A percentile compares a stretch with the other conserved stretches of the same genome.
phyloP scores from a whole-genome alignment of 1,284 basidiomycete species.

The Heterobasidion occidentale region DNA sequence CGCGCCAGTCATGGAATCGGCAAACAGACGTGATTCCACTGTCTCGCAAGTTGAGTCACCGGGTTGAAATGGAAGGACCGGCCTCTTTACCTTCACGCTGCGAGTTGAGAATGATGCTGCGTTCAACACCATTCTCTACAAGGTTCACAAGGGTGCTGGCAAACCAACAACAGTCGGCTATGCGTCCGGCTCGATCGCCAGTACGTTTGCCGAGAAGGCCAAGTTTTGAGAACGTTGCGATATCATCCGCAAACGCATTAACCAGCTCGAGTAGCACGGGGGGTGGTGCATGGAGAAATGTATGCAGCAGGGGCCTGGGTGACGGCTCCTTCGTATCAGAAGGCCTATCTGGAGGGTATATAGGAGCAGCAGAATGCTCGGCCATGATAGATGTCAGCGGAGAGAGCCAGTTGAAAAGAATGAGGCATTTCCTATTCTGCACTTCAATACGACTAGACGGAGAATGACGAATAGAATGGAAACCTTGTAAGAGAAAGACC shows the following conservation, averaged over 20 bases:
- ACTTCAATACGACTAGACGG: constrained; percentile 3
- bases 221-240: constrained; percentile 63
- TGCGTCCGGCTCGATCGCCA: constrained; percentile 60
- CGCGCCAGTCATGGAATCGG: constrained; percentile 65
- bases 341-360: constrained; percentile 31
- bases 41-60: neutral
- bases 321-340: constrained; percentile 19
- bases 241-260: constrained; percentile 65
- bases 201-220: constrained; percentile 56
- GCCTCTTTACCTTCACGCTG: constrained; percentile 46
- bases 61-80: constrained; percentile 9
- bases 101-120: constrained; percentile 53
- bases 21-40: constrained; percentile 68
- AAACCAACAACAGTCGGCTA: constrained; percentile 82
- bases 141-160: constrained; percentile 66
- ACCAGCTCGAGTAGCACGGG: constrained; percentile 74
- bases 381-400: constrained; percentile 61
- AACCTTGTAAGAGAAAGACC: constrained; percentile 69
- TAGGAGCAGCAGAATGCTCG: constrained; percentile 46
- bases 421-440: constrained; percentile 56
- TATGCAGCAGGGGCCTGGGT: constrained; percentile 57
- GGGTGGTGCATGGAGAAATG: constrained; percentile 70
- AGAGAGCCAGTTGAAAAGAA: constrained; percentile 76
- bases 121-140: constrained; percentile 74
- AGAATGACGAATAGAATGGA: constrained; percentile 8